A percentile compares a stretch with the other conserved stretches of the same genome.
phyloP scores from a whole-genome alignment of 2,329 filamentous ascomycete genomes.

The Hypoxylon sp. region DNA sequence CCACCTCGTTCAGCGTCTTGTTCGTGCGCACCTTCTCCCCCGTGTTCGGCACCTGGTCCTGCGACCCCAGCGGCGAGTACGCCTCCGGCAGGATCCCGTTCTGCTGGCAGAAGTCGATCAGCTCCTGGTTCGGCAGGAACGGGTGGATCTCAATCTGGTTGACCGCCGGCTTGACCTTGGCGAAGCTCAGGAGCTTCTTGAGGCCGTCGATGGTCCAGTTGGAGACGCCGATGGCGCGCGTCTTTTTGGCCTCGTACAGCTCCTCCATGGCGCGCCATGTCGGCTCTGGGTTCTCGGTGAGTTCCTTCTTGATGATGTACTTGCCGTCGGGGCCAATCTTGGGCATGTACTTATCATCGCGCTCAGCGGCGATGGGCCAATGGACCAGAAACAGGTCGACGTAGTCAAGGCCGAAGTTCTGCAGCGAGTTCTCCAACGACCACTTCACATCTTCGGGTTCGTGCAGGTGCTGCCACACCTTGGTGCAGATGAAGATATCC shows the following conservation, averaged over 20 bases:
- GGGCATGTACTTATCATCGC: constrained; percentile 59
- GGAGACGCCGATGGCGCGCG: constrained; percentile 61
- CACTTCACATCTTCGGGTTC: constrained; percentile 71
- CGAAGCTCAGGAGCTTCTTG: constrained; percentile 58
- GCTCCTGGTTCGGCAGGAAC: constrained; percentile 63
- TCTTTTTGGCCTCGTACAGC: constrained; percentile 53
- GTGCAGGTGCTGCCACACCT: constrained; percentile 78
- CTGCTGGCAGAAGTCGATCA: constrained; percentile 68
- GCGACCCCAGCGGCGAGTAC: constrained; percentile 71
- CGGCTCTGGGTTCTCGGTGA: constrained; percentile 76
- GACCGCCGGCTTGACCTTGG: constrained; percentile 59
- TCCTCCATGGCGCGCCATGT: constrained; percentile 74
- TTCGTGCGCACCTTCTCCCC: constrained; percentile 76
- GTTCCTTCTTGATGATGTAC: constrained; percentile 67
- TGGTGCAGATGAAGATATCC: constrained; percentile 74
- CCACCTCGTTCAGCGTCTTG: constrained; percentile 70
- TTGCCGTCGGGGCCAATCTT: constrained; percentile 64
- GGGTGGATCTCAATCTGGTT: constrained; percentile 66
- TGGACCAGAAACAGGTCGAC: constrained; percentile 73
- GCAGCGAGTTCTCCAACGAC: constrained; percentile 67
- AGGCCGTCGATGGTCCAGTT: constrained; percentile 62
- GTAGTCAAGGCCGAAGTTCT: constrained; percentile 68
- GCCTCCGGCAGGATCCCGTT: constrained; percentile 67
- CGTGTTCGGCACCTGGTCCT: constrained; percentile 77
- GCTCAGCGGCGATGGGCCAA: constrained; percentile 64